phyloP scores from a whole-genome alignment of 2,329 filamentous ascomycete species.

The Penicillium sp. region DNA sequence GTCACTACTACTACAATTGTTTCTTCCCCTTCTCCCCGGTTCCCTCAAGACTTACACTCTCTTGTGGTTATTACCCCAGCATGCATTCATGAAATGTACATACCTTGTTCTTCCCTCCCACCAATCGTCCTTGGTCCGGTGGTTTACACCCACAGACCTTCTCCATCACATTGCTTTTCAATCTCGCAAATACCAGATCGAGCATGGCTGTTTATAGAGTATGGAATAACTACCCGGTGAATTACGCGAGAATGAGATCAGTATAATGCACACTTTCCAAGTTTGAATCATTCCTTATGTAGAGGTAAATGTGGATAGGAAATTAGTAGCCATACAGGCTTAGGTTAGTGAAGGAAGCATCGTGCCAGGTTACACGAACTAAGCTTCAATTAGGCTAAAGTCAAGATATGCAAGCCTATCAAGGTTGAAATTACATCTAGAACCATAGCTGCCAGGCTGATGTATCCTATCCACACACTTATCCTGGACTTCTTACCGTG shows the following conservation, averaged over 20 bases:
- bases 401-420: too few species aligned
- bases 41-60: conserved; percentile 14
- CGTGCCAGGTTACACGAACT: too few species aligned
- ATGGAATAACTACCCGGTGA: conserved; percentile 30
- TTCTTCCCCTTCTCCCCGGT: conserved; percentile 10
- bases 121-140: conserved; percentile 12
- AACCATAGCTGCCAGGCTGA: too few species aligned
- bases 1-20: conserved; percentile 12
- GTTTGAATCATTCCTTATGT: background rate
- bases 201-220: conserved; percentile 32
- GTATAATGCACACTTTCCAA: conserved; percentile 17
- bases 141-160: conserved; percentile 10
- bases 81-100: conserved; percentile 36
- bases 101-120: conserved; percentile 21
- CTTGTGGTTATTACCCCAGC: conserved; percentile 22
- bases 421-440: too few species aligned
- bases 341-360: too few species aligned
- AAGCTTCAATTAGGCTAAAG: too few species aligned
- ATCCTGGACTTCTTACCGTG: too few species aligned
- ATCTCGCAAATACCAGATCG: conserved; percentile 29
- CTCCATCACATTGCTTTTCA: conserved; percentile 20
- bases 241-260: conserved; percentile 28
- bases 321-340: background rate
- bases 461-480: too few species aligned
- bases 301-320: background rate